Base-by-base conservation (phyloP, 768 basidiomycete genomes). In the Suillus subalutaceus region DNA sequence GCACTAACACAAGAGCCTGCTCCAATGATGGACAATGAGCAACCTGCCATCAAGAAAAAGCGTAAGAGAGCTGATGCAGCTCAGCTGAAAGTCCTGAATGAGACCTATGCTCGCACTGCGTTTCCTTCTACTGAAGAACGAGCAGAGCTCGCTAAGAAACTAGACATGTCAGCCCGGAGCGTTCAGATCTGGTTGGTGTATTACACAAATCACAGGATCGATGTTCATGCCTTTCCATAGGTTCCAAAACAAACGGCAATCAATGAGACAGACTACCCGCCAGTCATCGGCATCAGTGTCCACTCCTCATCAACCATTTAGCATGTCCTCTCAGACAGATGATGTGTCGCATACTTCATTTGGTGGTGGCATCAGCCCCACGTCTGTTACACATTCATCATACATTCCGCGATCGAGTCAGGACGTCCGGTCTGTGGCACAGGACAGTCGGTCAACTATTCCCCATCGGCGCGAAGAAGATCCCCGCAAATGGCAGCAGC, bases 101-200 rank as follows among this genome's bases (percentile, higher is more conserved):
- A 90, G 73, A 89, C 88, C 0, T 94, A 93, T 74, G 82, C 80
- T 68, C 86, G 92, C 66, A 94, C 93, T 3, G 92, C 93, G 20
- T 94, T 94, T 72, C 93, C 93, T 26, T 92, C 93, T 16, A 94
- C 93, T 12, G 92, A 93, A 75, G 93, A 94, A 75, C 87, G 93
- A n/a, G 82, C 85, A 44, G 87, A 86, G 40, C 79, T 94, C 59
- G 92, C 93, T 16, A 91, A 88, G 68, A 81, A 86, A 70, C 80
- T 94, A 67, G 91, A 91, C 69, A 94, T 94, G 93, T 88, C 90
- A 57, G 86, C 93, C 48, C 81, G 93, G 68, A 92, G 90, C 69
- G 93, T 94, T 65, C 93, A 94, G 75, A 94, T 94, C 65, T 94
- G 93, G 93, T 93, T 75, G 71, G 81, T 71, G 62, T 26, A 59